Percentiles rank a stretch among this genome's conserved stretches.
phyloP scores from a whole-genome alignment of 139 green algal genomes.

The Coelastrella sp. region DNA sequence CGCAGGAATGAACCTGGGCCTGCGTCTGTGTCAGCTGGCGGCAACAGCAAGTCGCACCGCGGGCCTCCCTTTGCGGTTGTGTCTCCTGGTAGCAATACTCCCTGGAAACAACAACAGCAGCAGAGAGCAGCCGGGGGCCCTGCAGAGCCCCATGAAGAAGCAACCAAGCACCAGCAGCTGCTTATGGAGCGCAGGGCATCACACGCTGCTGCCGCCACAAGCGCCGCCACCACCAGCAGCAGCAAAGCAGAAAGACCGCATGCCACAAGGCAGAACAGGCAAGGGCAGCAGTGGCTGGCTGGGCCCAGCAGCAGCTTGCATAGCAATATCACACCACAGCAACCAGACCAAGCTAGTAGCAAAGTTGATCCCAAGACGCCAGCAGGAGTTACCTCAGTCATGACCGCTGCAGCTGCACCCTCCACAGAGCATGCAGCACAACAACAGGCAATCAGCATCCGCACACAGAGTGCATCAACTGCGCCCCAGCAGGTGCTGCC shows the following conservation, averaged over 20 bases:
- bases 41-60: not conserved
- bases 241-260: not conserved
- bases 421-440: conserved; percentile 38
- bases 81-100: not conserved
- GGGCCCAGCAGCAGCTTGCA: not conserved
- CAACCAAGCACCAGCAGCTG: not conserved
- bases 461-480: not conserved
- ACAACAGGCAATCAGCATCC: conserved; percentile 13
- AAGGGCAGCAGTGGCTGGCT: conserved; percentile 4
- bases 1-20: not conserved
- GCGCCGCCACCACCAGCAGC: not conserved
- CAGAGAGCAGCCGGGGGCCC: no score
- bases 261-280: not conserved
- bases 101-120: not conserved
- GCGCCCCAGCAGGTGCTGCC: not conserved
- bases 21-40: not conserved
- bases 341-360: no score
- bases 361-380: no score
- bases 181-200: not conserved
- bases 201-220: not conserved
- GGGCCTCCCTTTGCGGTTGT: not conserved
- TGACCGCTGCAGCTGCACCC: conserved; percentile 12
- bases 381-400: no score
- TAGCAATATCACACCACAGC: no score
- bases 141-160: not conserved